Base-by-base conservation (phyloP, 2,329 filamentous ascomycete species). In the Neocatenulostroma microsporum region DNA sequence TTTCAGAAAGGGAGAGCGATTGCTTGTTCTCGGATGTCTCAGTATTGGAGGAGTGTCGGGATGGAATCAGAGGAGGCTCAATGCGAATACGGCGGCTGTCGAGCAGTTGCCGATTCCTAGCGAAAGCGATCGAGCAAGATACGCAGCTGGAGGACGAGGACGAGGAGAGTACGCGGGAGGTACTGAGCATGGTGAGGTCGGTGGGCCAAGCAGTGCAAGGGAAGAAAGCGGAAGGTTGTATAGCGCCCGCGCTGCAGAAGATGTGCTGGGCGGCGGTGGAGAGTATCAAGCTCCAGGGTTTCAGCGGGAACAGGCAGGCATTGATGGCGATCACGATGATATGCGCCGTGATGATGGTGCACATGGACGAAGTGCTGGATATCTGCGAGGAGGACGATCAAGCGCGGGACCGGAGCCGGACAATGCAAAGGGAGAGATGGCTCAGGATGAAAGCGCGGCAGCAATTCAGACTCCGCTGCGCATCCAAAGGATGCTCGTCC, bases 1-100 rank as follows among this genome's bases (percentile, higher is more conserved):
- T 5, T 15, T 27, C 25, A 27, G 11, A 5, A 14, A 4, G 14
- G 11, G 10, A 4, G 36, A 32, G 36, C 36, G 30, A 26, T 21
- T 32, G 28, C 36, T 38, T 12, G 13, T 32, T n/a, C 10, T 38
- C 13, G 28, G 36, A 24, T 24, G 36, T 21, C 18, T 32, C 15
- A 26, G 28, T 18, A 5, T 38, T 15, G 33, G 21, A 3, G 21
- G 21, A 12, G 33, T 35, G 5, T 15, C 21, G 5, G 33, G 21
- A 7, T 35, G 33, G 33, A 14, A 35, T 12, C 21, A 35, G 33
- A 12, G 21, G n/a, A 32, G 7, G 6, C 15, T 32, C 30, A 18
- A 32, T 15, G 9, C 9, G 15, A 7, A 19, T 15, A 21, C 30
- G 11, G 30, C 11, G 11, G 10, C 7, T 11, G 14, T 32, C 11